Evolutionary conservation across 805 yeast species (phyloP), one percentile per base, ranked within the genome.

Genomic region (Metschnikowia similis): DNA sequence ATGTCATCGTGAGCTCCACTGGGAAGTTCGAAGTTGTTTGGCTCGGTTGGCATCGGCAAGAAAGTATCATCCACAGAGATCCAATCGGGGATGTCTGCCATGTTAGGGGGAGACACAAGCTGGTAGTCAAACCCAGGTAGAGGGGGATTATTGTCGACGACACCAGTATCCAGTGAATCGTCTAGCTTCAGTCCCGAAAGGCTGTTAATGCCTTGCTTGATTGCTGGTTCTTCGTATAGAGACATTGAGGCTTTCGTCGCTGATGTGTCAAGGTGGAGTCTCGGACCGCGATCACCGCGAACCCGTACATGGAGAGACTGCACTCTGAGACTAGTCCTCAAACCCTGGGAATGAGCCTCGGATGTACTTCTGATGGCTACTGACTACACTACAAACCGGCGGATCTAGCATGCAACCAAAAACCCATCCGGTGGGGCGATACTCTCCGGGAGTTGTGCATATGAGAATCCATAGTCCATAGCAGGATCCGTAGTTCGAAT

Each of bases 21-120:
- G 26, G 37, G 4, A 7, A 17, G 8, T 14, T 42, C 38, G 7
- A 26, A 42, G 8, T 9, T 26, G 10, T 26, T 27, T 4, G 38
- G 38, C n/a, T 41, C 45, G 13, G 10, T 31, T 2, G 27, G 17
- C 4, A 32, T 14, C 11, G 46, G 46, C 39, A 27, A 28, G 8
- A 16, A 14, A 1, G 39, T 10, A 4, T 43, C 35, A 5, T 27
- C 40, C 21, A 39, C 40, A 14, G 46, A 43, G 11, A 11, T 35
- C 46, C 46, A 43, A 4, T 43, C 46, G 26, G 46, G 46, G n/a
- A 43, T 35, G 31, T 43, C 46, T 2, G 46, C 31, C 40, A 43
- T 43, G 30, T 43, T 43, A 16, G 46, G 46, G 16, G 46, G 46
- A 11, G 46, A 43, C 27, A 43, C 40, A 27, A 43, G 46, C 26